A percentile compares a stretch with the other conserved stretches of the same genome.
These are phyloP conservation scores for Xylariaceae sp. DNA, from an alignment of 2,329 filamentous ascomycete species.

Conservation along the genomic window DNA sequence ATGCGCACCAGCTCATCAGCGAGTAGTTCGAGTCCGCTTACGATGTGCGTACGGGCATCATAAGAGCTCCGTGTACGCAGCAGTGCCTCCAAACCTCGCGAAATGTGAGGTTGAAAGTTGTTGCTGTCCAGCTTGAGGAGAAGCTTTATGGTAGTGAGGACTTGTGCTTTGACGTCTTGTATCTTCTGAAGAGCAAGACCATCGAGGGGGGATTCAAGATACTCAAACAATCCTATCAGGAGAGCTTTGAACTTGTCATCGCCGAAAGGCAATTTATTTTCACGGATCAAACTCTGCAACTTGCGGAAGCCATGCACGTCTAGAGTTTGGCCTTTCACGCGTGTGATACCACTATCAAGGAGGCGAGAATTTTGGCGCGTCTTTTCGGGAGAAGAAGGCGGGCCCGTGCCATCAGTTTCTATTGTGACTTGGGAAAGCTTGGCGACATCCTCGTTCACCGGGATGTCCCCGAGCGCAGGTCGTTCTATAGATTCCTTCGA, in stretches of 20 bases:
- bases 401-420: conserved; percentile 29
- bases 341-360: conserved; percentile 75
- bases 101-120: conserved; percentile 71
- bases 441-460: conserved; percentile 63
- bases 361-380: conserved; percentile 65
- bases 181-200: conserved; percentile 67
- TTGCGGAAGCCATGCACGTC: conserved; percentile 84
- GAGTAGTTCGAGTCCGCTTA: conserved; percentile 75
- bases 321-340: conserved; percentile 73
- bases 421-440: conserved; percentile 38
- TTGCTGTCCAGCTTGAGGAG: conserved; percentile 72
- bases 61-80: conserved; percentile 70
- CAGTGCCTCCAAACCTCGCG: conserved; percentile 70
- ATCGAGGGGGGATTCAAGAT: conserved; percentile 67
- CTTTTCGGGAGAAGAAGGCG: conserved; percentile 55
- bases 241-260: conserved; percentile 74
- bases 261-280: conserved; percentile 67
- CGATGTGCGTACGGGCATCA: conserved; percentile 73
- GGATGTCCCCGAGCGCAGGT: conserved; percentile 65
- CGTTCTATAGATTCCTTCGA: conserved; percentile 45
- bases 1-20: conserved; percentile 74
- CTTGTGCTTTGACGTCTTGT: conserved; percentile 76
- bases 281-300: conserved; percentile 75
- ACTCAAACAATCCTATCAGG: conserved; percentile 72
- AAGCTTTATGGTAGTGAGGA: conserved; percentile 75